phyloP scores from a whole-genome alignment of 1,284 basidiomycete species.

The Gomphus bonarii region DNA sequence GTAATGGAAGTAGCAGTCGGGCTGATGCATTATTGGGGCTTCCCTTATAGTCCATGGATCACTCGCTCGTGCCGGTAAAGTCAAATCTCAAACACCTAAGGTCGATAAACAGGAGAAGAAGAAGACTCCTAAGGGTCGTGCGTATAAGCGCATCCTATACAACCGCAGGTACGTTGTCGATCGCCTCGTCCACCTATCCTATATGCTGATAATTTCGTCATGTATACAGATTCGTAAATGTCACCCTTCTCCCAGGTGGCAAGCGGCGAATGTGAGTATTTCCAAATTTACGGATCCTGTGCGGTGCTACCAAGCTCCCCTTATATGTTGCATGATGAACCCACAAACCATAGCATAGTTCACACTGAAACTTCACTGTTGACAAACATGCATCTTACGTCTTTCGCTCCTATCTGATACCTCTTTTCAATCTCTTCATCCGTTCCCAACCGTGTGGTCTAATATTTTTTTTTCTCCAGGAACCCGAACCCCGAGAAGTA shows the following conservation, averaged over 20 bases:
- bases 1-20: background rate
- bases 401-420: constrained; percentile 91
- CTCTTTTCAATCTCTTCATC: constrained; percentile 14
- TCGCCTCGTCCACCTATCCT: background rate
- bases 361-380: constrained; percentile 78
- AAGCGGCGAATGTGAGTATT: constrained; percentile 90
- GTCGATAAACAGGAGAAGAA: constrained; percentile 98
- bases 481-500: constrained; percentile 81
- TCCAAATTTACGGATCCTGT: too few relatives aligned
- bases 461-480: constrained; percentile 31
- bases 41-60: constrained; percentile 82
- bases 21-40: background rate
- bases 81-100: constrained; percentile 96
- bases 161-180: constrained; percentile 67
- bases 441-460: background rate
- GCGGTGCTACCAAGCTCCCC: too few relatives aligned
- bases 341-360: constrained; percentile 74
- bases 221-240: constrained; percentile 82
- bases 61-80: constrained; percentile 99
- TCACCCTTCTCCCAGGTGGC: constrained; percentile 81
- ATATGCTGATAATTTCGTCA: background rate
- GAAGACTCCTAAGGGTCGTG: constrained; percentile 92
- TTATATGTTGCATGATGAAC: constrained; percentile 60
- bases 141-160: constrained; percentile 93
- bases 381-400: constrained; percentile 71